A percentile compares a stretch with the other conserved stretches of the same genome.
phyloP scores from a whole-genome alignment of 2,329 filamentous ascomycete genomes.

The Phialocephala sp. region DNA sequence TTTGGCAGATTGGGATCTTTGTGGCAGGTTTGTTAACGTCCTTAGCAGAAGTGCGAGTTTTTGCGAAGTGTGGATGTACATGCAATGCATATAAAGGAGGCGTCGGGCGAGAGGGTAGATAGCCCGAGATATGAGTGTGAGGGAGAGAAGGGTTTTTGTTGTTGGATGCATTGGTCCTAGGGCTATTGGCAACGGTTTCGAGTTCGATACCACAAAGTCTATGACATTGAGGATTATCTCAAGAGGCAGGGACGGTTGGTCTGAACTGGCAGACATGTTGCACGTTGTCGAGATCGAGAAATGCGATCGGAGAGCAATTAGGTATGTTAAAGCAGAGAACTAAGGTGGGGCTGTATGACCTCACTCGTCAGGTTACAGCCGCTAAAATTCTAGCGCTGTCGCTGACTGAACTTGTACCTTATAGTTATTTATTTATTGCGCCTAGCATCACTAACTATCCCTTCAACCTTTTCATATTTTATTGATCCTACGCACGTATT shows the following conservation, averaged over 20 bases:
- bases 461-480: too few species aligned
- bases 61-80: constrained; percentile 52
- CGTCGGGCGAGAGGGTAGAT: constrained; percentile 49
- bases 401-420: too few species aligned
- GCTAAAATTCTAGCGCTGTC: too few species aligned
- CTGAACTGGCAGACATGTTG: constrained; percentile 6
- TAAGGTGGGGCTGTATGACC: too few species aligned
- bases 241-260: constrained; percentile 7
- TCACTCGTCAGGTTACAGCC: too few species aligned
- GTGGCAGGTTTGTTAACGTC: constrained; percentile 1
- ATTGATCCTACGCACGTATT: too few species aligned
- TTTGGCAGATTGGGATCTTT: not conserved
- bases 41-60: constrained; percentile 45
- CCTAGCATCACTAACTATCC: too few species aligned
- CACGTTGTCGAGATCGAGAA: not conserved
- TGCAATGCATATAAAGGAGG: constrained; percentile 52
- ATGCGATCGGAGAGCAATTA: not conserved
- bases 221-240: constrained; percentile 27
- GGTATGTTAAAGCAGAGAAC: too few species aligned
- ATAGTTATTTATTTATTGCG: too few species aligned
- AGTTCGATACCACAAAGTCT: constrained; percentile 16
- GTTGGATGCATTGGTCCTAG: constrained; percentile 48
- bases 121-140: constrained; percentile 50
- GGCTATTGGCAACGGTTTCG: constrained; percentile 20
- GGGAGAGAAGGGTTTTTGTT: constrained; percentile 51